A percentile compares a stretch with the other conserved stretches of the same genome.
Evolutionary conservation across 1,284 basidiomycete species (phyloP).

Genomic region (Bjerkandera adusta): DNA sequence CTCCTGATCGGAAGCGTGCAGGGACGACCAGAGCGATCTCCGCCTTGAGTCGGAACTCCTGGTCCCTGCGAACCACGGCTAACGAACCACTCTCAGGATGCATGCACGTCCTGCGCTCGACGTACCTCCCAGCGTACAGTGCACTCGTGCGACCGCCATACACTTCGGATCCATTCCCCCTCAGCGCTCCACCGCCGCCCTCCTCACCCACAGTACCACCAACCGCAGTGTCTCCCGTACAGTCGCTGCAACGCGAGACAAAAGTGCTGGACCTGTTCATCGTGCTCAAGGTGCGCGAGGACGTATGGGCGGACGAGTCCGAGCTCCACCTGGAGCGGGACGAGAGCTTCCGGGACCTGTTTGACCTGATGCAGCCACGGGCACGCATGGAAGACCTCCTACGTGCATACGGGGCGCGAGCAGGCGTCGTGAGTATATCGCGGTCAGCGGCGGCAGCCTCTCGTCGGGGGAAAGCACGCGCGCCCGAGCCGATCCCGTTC

Average conservation of each 20-base stretch:
- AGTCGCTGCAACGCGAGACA: constrained; percentile 62
- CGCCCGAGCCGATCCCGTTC: constrained; percentile 43
- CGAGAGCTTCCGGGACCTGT: constrained; percentile 72
- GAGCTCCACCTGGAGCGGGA: constrained; percentile 70
- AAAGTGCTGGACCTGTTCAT: constrained; percentile 73
- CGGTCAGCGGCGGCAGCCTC: constrained; percentile 3
- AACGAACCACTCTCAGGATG: constrained; percentile 43
- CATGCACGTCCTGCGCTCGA: constrained; percentile 76
- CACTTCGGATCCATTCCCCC: constrained; percentile 74
- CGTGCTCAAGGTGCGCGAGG: constrained; percentile 72
- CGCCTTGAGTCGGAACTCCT: background rate
- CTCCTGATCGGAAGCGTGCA: constrained; percentile 5
- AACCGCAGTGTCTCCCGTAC: constrained; percentile 26
- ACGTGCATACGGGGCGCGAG: constrained; percentile 52
- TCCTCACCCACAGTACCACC: constrained; percentile 16
- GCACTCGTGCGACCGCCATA: constrained; percentile 62
- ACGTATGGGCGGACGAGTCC: constrained; percentile 68
- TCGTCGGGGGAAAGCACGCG: constrained; percentile 10
- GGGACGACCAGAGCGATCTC: too few species aligned
- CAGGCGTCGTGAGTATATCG: constrained; percentile 36
- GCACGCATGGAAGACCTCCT: constrained; percentile 72
- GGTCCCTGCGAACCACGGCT: background rate
- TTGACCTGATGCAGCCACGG: constrained; percentile 70
- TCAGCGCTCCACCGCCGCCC: constrained; percentile 26
- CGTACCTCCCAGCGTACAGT: constrained; percentile 66